Evolutionary conservation across 78 protist species (phyloP), one percentile per base, ranked within the genome.

Genomic region (Guillardia theta): DNA sequence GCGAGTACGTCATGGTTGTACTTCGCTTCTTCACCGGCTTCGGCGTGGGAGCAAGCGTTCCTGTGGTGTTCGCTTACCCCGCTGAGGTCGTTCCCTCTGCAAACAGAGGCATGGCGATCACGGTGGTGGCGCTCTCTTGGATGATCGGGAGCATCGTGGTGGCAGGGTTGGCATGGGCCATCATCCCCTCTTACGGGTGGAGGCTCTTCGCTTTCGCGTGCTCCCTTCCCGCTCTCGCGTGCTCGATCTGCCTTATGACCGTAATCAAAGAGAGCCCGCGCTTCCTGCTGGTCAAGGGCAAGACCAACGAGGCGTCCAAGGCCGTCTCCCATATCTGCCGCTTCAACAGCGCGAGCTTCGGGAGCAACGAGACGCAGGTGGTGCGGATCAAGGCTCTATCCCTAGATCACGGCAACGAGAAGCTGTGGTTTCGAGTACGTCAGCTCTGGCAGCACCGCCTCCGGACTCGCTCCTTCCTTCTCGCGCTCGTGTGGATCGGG

Each of bases 31-130:
- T 94, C 70, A 87, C 93, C 9, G 95, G 95, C 8, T 18, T 94
- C 33, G 95, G 96, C 9, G 93, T 92, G 44, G 96, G 96, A 0
- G 94, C 94, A 6, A 43, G 93, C 39, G 54, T 95, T 0, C 95
- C 96, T 0, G 90, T 93, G 36, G 88, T 88, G 36, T 95, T 92
- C 54, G 6, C 96, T 62, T 44, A 77, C 22, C 24, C 88, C 18
- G 64, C 78, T 15, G 96, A 95, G 92, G 47, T 95, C 44, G 41
- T 93, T 4, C 94, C 94, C 21, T 0, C 77, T 48, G 27, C 33
- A 3, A n/a, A 22, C 18, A 94, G 96, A 0, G 96, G 96, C 2
- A 12, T 0, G 36, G 93, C 27, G 50, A 3, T 95, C 15, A 4
- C 94, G 36, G 45, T 80, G 47, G 62, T 95, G 4, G 94, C 94